Conservation (phyloP, 345 rosid species). For the Brassica rapa region DNA sequence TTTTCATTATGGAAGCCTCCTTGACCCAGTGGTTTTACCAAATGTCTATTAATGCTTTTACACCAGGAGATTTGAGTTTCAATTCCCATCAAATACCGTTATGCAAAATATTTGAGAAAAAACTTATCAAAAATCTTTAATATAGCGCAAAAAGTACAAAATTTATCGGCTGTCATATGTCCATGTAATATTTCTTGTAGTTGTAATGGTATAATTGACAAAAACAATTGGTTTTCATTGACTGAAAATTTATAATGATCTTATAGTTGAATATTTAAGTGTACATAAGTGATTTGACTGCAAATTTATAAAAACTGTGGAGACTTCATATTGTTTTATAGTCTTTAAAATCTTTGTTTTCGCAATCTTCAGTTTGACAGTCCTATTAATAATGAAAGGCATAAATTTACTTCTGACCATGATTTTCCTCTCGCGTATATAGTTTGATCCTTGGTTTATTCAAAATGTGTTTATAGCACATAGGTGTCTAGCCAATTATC, state of each 20-base stretch:
- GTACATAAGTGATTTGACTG: background rate
- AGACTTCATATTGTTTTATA: background rate
- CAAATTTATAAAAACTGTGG: background rate
- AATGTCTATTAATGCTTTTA: too few relatives aligned
- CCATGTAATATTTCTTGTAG: too few relatives aligned
- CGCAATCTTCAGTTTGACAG: background rate
- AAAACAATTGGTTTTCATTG: constrained; percentile 5
- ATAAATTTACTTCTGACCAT: background rate
- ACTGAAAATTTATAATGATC: background rate
- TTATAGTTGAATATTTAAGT: background rate
- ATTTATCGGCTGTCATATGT: too few relatives aligned
- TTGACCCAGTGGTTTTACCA: too few relatives aligned
- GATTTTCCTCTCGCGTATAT: background rate
- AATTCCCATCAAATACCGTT: too few relatives aligned
- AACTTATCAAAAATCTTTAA: too few relatives aligned
- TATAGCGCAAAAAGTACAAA: too few relatives aligned
- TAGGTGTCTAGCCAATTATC: background rate
- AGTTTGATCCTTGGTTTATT: too few relatives aligned
- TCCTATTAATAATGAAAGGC: background rate
- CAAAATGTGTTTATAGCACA: background rate
- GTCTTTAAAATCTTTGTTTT: background rate
- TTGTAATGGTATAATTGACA: too few relatives aligned
- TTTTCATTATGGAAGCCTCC: background rate
- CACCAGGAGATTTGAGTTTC: too few relatives aligned
- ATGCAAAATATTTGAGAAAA: too few relatives aligned